Evolutionary conservation across 225 moss, liverwort and hornwort species (phyloP).

Genomic region (Pseudisothecium myosuroides): DNA sequence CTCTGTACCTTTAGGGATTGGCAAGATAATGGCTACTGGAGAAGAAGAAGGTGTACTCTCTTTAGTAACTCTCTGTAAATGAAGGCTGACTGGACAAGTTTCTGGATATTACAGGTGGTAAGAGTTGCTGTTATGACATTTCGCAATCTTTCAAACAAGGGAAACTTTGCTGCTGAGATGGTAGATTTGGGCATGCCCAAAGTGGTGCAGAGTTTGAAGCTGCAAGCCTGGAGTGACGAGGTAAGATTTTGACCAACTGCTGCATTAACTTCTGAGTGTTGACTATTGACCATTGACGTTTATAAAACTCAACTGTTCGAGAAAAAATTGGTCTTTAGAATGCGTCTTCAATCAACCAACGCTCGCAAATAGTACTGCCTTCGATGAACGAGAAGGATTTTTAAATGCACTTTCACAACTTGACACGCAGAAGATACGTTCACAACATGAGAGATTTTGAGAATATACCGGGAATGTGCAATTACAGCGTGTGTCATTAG

Average conservation of each 20-base stretch:
- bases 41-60: not conserved
- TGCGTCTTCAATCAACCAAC: not conserved
- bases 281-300: not conserved
- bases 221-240: constrained; percentile 94
- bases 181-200: constrained; percentile 77
- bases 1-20: not conserved
- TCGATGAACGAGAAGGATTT: not conserved
- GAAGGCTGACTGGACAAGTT: not conserved
- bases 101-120: constrained; percentile 57
- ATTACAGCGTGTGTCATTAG: not conserved
- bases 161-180: constrained; percentile 68
- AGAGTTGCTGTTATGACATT: constrained; percentile 77
- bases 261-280: not conserved
- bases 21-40: not conserved
- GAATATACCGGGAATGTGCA: not conserved
- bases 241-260: constrained; percentile 15
- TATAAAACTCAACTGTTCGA: not conserved
- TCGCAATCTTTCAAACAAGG: constrained; percentile 63
- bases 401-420: not conserved
- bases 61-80: not conserved
- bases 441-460: not conserved
- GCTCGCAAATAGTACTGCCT: not conserved
- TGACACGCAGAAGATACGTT: not conserved
- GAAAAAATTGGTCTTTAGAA: not conserved
- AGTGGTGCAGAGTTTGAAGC: constrained; percentile 71